Conservation (phyloP, 306 rosid genomes). For the Abrus pulchellus region DNA sequence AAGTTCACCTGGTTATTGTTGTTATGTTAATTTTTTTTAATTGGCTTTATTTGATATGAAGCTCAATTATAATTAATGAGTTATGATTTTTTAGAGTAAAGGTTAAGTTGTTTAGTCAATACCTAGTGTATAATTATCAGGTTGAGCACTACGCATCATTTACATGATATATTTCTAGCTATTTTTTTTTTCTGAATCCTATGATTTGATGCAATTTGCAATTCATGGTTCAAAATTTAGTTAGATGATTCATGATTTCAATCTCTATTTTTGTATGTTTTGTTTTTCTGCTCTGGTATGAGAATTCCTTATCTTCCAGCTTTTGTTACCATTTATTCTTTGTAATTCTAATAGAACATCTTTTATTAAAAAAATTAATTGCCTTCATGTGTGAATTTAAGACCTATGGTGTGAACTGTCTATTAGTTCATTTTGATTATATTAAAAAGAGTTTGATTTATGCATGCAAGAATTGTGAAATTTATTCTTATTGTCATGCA, state of each 20-base stretch:
- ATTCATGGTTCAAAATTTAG: not conserved
- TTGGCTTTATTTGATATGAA: not conserved
- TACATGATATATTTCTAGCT: not conserved
- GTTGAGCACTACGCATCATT: not conserved
- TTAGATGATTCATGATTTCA: not conserved
- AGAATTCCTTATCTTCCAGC: constrained; percentile 7
- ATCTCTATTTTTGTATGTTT: not conserved
- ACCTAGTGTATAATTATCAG: not conserved
- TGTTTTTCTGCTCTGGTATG: constrained; percentile 15
- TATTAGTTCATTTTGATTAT: constrained; percentile 19
- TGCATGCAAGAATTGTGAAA: constrained; percentile 24
- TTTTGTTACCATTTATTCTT: not conserved
- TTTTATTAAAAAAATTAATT: not conserved
- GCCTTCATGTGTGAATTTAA: constrained; percentile 21
- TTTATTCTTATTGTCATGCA: constrained; percentile 52
- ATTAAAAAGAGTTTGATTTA: not conserved
- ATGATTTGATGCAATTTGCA: not conserved
- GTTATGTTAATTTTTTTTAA: not conserved
- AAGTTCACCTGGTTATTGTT: not conserved
- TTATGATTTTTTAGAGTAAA: too few species aligned
- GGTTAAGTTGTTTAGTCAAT: not conserved
- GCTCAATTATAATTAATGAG: too few species aligned
- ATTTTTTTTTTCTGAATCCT: not conserved
- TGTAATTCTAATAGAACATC: not conserved
- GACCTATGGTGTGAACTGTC: not conserved